These are phyloP conservation scores for Kodamaea laetipori DNA, from an alignment of 805 yeast genomes.

Conservation along the genomic window DNA sequence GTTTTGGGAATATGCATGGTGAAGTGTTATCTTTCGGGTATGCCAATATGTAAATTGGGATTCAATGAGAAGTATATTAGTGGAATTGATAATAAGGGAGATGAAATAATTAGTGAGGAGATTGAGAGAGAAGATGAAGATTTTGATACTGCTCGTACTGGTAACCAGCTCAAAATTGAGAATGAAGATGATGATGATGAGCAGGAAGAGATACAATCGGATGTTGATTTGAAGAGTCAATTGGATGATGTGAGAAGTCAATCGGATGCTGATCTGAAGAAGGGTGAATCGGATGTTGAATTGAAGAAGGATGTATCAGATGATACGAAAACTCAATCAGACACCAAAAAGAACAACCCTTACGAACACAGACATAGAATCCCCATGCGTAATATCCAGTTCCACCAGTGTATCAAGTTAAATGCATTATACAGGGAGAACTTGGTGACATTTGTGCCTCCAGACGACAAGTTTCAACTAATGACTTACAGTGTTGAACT, in stretches of 20 bases:
- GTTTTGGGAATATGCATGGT: slow-evolving; percentile 38
- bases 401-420: slow-evolving; percentile 72
- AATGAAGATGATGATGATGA: slow-evolving; percentile 4
- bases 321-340: slow-evolving; percentile 1
- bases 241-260: too few species aligned
- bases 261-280: too few species aligned
- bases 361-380: slow-evolving; percentile 17
- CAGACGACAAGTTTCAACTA: slow-evolving; percentile 56
- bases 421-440: slow-evolving; percentile 67
- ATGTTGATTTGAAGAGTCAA: not conserved
- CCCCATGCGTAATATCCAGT: slow-evolving; percentile 43
- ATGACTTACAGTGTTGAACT: slow-evolving; percentile 46
- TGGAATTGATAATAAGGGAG: slow-evolving; percentile 25
- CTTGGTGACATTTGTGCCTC: slow-evolving; percentile 79
- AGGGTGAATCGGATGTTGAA: not conserved
- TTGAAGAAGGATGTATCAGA: too few species aligned
- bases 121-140: slow-evolving; percentile 3
- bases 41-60: slow-evolving; percentile 45
- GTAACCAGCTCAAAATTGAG: not conserved
- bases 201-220: slow-evolving; percentile 6
- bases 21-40: slow-evolving; percentile 44
- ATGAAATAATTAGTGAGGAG: slow-evolving; percentile 6
- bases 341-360: too few species aligned
- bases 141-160: not conserved
- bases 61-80: slow-evolving; percentile 43